Evolutionary conservation across 352 stramenopile species (phyloP), one percentile per base, ranked within the genome.

Genomic region (Globisporangium carolinianum): DNA sequence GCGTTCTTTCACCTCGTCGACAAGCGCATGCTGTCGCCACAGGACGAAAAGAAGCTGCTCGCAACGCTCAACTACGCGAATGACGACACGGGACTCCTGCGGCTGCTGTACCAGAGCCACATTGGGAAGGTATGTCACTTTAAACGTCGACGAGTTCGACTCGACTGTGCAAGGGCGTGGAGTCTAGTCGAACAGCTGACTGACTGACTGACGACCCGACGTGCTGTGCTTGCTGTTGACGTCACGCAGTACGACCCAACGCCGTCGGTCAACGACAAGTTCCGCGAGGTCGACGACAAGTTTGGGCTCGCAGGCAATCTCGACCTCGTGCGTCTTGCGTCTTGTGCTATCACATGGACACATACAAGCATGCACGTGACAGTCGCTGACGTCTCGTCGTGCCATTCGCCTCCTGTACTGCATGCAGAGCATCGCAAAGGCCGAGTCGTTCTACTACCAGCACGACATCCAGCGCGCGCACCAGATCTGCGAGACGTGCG

Each of bases 1-100:
- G 83, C 86, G 11, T 95, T 95, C 53, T 90, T 88, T 59, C 77
- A 90, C 55, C 68, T 95, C 37, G 79, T 92, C 24, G 83, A 95
- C 18, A 93, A 94, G 68, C 79, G 94, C 48, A 89, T 94, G 79
- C 71, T 95, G 12, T 78, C 84, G 2, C 55, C 76, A 2, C 55
- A 75, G 24, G 72, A 95, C 46, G 82, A 94, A 62, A 74, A 79
- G 39, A 65, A 74, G 47, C 63, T 95, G n/a, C 49, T 94, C 12
- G 72, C 73, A 37, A 83, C 83, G 11, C 64, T 94, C 5, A 68
- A 90, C 49, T 95, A 92, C 57, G 75, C 70, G 0, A 32, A 42
- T 0, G 77, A 89, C 50, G 71, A 92, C 48, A 77, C 76, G 60
- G 71, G 79, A 0, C 43, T 94, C 37, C 50, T 95, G 12, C 68